These are phyloP conservation scores for Sclerotinia sclerotiorum DNA, from an alignment of 2,329 filamentous ascomycete genomes.

Conservation along the genomic window DNA sequence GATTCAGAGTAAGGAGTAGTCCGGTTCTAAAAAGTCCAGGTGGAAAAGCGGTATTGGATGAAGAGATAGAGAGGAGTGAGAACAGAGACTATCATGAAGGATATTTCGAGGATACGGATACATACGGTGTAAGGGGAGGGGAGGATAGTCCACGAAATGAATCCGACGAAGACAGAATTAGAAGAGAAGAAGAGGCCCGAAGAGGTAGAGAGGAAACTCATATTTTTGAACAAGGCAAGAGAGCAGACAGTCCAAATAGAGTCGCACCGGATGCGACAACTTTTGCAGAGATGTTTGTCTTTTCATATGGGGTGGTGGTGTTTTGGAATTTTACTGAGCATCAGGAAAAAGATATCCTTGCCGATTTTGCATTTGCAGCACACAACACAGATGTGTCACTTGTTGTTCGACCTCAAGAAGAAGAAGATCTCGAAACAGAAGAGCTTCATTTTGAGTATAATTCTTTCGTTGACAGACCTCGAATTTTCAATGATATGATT, in stretches of 20 bases:
- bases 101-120: conserved; percentile 73
- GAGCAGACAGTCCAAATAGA: conserved; percentile 54
- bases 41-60: conserved; percentile 86
- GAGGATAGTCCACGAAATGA: conserved; percentile 48
- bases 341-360: conserved; percentile 94
- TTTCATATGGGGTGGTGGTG: conserved; percentile 94
- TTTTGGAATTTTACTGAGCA: conserved; percentile 98
- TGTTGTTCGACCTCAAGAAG: conserved; percentile 74
- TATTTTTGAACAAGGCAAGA: conserved; percentile 42
- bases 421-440: conserved; percentile 94
- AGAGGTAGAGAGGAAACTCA: conserved; percentile 42
- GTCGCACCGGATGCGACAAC: conserved; percentile 70
- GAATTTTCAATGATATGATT: conserved; percentile 99
- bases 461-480: conserved; percentile 76
- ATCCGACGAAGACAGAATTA: conserved; percentile 40
- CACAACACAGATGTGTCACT: conserved; percentile 65
- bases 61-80: conserved; percentile 95
- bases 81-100: conserved; percentile 85
- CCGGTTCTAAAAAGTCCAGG: conserved; percentile 91
- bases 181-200: conserved; percentile 38
- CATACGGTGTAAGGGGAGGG: conserved; percentile 50
- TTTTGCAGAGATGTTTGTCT: conserved; percentile 95
- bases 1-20: conserved; percentile 84
- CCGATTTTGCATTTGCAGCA: conserved; percentile 86
- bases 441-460: conserved; percentile 99